Percentiles rank a stretch among this genome's conserved stretches.
Conservation (phyloP, 2,329 filamentous ascomycete species). For the Thielaviopsis punctulata region DNA sequence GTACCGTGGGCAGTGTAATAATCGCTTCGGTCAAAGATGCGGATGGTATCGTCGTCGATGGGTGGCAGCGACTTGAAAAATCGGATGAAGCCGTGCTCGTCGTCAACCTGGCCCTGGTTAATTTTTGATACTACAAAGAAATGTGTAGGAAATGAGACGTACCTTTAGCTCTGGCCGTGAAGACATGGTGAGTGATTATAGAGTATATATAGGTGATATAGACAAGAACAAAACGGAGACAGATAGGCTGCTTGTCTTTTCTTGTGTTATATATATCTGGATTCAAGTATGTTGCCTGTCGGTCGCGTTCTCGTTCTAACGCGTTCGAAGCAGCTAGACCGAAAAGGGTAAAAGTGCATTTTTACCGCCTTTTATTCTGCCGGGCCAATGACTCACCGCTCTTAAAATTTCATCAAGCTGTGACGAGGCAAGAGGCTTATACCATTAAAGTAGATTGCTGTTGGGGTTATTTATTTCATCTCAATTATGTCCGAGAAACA, state of each 20-base stretch:
- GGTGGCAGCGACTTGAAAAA: conserved; percentile 78
- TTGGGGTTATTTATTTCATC: not conserved
- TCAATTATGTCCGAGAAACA: conserved; percentile 4
- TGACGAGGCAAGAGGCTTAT: not conserved
- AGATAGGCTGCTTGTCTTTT: not conserved
- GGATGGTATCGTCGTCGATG: conserved; percentile 56
- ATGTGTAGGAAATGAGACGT: conserved; percentile 1
- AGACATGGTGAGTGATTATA: conserved; percentile 34
- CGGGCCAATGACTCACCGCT: conserved; percentile 2
- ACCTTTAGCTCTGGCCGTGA: conserved; percentile 59
- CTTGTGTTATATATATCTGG: not conserved
- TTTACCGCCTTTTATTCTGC: conserved; percentile 9
- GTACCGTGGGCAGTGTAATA: conserved; percentile 90
- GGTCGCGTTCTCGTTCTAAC: not conserved
- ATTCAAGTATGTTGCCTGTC: not conserved
- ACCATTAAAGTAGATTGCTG: not conserved
- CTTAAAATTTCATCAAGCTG: conserved; percentile 10
- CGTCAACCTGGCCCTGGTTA: conserved; percentile 55
- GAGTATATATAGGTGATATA: not conserved
- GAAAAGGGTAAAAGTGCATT: conserved; percentile 9
- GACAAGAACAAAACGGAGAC: not conserved
- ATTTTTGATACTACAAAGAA: not conserved
- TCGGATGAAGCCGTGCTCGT: conserved; percentile 91
- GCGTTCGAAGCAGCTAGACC: conserved; percentile 4
- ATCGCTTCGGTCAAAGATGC: conserved; percentile 86